Conservation (phyloP, 225 moss, liverwort and hornwort genomes). For the Straminergon stramineum region DNA sequence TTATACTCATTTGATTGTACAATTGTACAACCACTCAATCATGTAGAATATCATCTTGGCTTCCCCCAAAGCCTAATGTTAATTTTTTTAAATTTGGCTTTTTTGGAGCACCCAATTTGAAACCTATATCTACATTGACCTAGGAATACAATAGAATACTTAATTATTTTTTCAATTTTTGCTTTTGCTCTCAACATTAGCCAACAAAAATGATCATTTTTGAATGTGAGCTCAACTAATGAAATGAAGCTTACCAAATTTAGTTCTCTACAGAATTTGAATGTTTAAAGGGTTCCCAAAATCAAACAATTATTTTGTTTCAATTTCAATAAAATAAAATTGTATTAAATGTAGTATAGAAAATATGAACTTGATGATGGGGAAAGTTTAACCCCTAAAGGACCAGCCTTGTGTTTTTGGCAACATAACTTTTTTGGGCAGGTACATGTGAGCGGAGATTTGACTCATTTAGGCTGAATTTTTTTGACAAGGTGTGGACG, state of each 20-base stretch:
- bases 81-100: neutral
- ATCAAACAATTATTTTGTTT: neutral
- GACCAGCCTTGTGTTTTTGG: too few species aligned
- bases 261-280: neutral
- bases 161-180: neutral
- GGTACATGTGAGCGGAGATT: too few species aligned
- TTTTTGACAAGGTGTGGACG: too few species aligned
- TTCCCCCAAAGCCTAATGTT: accelerated
- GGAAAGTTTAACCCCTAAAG: too few species aligned
- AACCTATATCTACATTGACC: neutral
- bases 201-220: neutral
- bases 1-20: neutral
- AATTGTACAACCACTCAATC: neutral
- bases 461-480: too few species aligned
- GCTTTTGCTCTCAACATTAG: neutral
- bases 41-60: too few species aligned
- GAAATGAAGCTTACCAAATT: neutral
- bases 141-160: accelerated
- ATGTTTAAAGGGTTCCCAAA: neutral
- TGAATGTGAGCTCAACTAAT: neutral
- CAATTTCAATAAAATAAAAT: accelerated
- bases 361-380: neutral
- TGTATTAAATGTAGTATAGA: neutral
- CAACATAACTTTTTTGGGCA: too few species aligned
- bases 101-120: accelerated